Evolutionary conservation across 148 eudicot genomes (phyloP), one percentile per base, ranked within the genome.

Genomic region (Spergularia bocconei): DNA sequence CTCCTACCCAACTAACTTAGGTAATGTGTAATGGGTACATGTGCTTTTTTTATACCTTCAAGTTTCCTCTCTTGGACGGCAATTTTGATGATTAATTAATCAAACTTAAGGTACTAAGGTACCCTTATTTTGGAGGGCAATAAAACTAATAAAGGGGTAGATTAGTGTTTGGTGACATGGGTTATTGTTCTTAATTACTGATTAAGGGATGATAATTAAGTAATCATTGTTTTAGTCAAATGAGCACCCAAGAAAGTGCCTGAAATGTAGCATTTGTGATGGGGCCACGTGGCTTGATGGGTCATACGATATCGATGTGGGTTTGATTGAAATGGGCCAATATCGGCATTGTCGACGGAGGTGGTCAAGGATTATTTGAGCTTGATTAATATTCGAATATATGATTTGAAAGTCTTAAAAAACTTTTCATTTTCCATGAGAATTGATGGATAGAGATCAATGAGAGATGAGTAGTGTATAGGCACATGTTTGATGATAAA

Each of bases 231-330:
- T 21, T 58, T 82, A 71, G 82, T 82, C 80, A 82, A 75, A 70
- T n/a, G 77, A 70, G 74, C 79, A 82, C 77, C 80, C 20, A 72
- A 69, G 75, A 82, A 75, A 48, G 80, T 79, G 69, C 85, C 82
- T 82, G 13, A 67, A 76, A 53, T 47, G 52, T 79, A 79, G 85
- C 79, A 72, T 51, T 47, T 71, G 65, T 8, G 6, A 13, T 47
- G 66, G 76, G 73, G 15, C 79, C 75, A 82, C 76, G 73, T 82
- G 82, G 72, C n/a, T 15, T 78, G 76, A 64, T 57, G 36, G 36
- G 79, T 82, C 81, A 82, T 62, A 68, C 16, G 11, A 69, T 36
- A 76, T 79, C 16, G 11, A 69, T 36, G 79, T 79, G 82, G 83
- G 76, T 62, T 65, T 78, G 41, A 1, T 29, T 15, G 11, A n/a